A percentile compares a stretch with the other conserved stretches of the same genome.
These are phyloP conservation scores for Candida gorgasii DNA, from an alignment of 805 yeast species.

Conservation along the genomic window DNA sequence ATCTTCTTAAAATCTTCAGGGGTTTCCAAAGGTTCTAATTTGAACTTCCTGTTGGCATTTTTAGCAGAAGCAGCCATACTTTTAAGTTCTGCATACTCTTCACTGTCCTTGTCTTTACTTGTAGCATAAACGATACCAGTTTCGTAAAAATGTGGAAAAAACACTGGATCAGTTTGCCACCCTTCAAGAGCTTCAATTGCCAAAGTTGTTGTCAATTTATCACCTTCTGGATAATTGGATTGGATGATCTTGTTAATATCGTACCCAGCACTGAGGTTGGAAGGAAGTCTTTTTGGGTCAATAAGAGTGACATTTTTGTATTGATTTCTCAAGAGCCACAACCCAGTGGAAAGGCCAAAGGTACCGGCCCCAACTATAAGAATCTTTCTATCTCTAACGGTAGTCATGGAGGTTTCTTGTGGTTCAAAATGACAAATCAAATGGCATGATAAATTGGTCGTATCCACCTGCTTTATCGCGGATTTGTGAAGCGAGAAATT, in stretches of 20 bases:
- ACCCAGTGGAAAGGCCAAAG: slow-evolving; percentile 1
- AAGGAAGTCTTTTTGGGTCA: slow-evolving; percentile 24
- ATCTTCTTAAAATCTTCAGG: background rate
- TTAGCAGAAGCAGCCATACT: background rate
- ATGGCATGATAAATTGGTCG: no score
- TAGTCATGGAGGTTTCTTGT: no score
- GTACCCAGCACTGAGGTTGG: slow-evolving; percentile 40
- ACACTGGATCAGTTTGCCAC: slow-evolving; percentile 13
- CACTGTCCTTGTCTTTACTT: slow-evolving; percentile 1
- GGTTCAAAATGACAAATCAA: no score
- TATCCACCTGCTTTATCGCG: no score
- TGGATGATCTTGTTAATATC: slow-evolving; percentile 30
- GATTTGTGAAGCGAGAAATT: no score
- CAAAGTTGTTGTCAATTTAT: slow-evolving; percentile 5
- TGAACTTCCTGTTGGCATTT: background rate
- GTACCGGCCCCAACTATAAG: slow-evolving; percentile 17
- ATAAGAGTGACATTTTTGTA: slow-evolving; percentile 13
- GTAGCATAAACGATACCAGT: slow-evolving; percentile 16
- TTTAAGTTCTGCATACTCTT: slow-evolving; percentile 1
- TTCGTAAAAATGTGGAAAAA: slow-evolving; percentile 3
- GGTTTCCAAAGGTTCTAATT: background rate
- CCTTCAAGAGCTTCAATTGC: slow-evolving; percentile 12
- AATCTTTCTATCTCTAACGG: no score
- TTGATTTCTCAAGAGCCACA: slow-evolving; percentile 5
- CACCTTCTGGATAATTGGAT: slow-evolving; percentile 3